A percentile compares a stretch with the other conserved stretches of the same genome.
Evolutionary conservation across 2,329 filamentous ascomycete genomes (phyloP).

Genomic region (Ophiosphaerella narmari): DNA sequence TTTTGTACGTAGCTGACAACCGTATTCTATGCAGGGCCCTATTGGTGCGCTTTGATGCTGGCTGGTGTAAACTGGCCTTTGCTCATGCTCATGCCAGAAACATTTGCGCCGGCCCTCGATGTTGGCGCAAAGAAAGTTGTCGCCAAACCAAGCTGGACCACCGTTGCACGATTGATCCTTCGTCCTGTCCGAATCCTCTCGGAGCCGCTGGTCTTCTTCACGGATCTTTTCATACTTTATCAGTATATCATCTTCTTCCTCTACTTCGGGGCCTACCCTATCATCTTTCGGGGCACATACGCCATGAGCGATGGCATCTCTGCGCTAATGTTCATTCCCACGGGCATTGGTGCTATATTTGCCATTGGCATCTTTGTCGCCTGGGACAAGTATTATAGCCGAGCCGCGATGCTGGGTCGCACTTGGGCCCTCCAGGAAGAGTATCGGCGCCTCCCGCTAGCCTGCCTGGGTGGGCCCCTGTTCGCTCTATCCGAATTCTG

Average conservation of each 20-base stretch:
- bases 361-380: background rate
- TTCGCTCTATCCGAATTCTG: constrained; percentile 1
- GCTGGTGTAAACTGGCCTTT: background rate
- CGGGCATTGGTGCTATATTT: background rate
- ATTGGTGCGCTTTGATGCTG: constrained; percentile 1
- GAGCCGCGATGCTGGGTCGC: background rate
- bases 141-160: background rate
- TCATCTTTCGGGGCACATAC: background rate
- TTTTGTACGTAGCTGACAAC: too few relatives aligned
- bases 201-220: background rate
- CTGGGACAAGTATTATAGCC: background rate
- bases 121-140: background rate
- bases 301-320: background rate
- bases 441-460: background rate
- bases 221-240: background rate
- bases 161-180: background rate
- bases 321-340: constrained; percentile 1
- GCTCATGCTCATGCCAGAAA: background rate
- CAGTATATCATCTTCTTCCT: constrained; percentile 1
- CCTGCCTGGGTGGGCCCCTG: background rate
- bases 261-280: background rate
- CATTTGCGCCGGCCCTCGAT: background rate
- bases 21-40: background rate
- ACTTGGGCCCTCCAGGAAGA: background rate
- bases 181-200: background rate